These are phyloP conservation scores for Salvia splendens DNA, from an alignment of 257 asterid genomes.

Conservation along the genomic window DNA sequence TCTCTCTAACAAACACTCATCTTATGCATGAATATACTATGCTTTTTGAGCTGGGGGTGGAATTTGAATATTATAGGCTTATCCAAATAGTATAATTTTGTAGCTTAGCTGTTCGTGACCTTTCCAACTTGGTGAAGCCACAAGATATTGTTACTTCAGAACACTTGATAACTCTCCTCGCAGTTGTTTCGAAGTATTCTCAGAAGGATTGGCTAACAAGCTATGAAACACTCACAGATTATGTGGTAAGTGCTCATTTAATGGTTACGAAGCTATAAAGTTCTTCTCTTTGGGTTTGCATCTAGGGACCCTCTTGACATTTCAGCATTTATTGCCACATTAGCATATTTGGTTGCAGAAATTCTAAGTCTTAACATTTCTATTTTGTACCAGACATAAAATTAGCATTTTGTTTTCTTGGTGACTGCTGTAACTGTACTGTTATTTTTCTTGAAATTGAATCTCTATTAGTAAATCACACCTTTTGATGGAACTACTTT, in stretches of 20 bases:
- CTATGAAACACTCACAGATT: conserved; percentile 85
- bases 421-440: not conserved
- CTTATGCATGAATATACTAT: not conserved
- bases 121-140: conserved; percentile 83
- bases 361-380: conserved; percentile 1
- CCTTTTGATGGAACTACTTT: conserved; percentile 41
- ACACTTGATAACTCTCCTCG: conserved; percentile 79
- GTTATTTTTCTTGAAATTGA: not conserved
- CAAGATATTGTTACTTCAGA: conserved; percentile 67
- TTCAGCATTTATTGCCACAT: conserved; percentile 2
- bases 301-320: not conserved
- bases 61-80: conserved; percentile 23
- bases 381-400: conserved; percentile 5
- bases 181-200: conserved; percentile 74
- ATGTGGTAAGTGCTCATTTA: conserved; percentile 61
- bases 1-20: not conserved
- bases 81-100: conserved; percentile 25
- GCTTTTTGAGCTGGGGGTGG: conserved; percentile 2
- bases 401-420: conserved; percentile 17
- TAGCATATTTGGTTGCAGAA: conserved; percentile 2
- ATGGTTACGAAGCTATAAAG: conserved; percentile 5
- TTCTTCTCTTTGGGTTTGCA: conserved; percentile 20
- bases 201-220: conserved; percentile 95
- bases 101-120: conserved; percentile 96
- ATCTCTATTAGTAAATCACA: conserved; percentile 32